Percentiles rank a stretch among this genome's conserved stretches.
Evolutionary conservation across 441 rosid species (phyloP).

Genomic region (Pelargonium citronellum): DNA sequence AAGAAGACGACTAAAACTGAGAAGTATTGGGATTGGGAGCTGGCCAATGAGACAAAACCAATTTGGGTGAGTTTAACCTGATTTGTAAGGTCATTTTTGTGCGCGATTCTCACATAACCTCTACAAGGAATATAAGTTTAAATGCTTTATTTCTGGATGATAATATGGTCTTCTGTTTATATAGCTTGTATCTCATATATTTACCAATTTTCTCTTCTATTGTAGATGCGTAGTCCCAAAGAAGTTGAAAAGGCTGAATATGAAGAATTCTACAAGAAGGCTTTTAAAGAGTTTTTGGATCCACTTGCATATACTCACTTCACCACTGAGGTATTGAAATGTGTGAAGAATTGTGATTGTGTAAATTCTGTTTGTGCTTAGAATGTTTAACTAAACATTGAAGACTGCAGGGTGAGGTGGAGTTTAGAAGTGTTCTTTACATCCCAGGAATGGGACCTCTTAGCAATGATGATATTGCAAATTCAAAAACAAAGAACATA

Average conservation of each 20-base stretch:
- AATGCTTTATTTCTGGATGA: neutral
- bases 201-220: no score
- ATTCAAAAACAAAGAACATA: slow-evolving; percentile 87
- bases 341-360: no score
- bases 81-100: neutral
- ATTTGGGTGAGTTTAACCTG: slow-evolving; percentile 61
- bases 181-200: no score
- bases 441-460: slow-evolving; percentile 98
- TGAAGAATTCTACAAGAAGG: slow-evolving; percentile 84
- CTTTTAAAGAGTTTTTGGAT: slow-evolving; percentile 87
- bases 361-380: no score
- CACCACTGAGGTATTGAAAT: slow-evolving; percentile 88
- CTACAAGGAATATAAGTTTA: neutral
- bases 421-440: slow-evolving; percentile 86
- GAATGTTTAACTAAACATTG: no score
- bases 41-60: slow-evolving; percentile 91
- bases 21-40: slow-evolving; percentile 97
- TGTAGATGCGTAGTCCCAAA: slow-evolving; percentile 79
- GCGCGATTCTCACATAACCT: neutral
- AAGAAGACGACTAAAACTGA: slow-evolving; percentile 81
- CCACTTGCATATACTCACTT: slow-evolving; percentile 80
- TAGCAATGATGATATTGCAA: slow-evolving; percentile 74
- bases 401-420: slow-evolving; percentile 99
- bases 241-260: slow-evolving; percentile 81
- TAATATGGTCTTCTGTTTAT: neutral